phyloP scores from a whole-genome alignment of 345 rosid genomes.

The Salix dunnii region DNA sequence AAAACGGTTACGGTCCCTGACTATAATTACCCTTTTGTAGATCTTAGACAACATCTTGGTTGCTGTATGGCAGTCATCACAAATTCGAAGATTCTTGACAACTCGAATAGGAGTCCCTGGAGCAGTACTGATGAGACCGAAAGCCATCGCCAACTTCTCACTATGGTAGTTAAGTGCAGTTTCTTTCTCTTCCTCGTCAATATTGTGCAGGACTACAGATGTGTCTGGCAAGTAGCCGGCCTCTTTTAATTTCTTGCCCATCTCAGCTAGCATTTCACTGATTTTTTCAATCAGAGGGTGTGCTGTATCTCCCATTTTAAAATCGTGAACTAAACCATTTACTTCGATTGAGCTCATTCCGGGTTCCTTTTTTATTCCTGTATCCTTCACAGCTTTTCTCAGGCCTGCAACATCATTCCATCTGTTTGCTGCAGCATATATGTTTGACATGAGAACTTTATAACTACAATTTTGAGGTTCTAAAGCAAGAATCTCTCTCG shows the following conservation, averaged over 20 bases:
- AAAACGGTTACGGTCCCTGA: slow-evolving; percentile 33
- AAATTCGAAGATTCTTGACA: slow-evolving; percentile 33
- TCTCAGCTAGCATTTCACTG: slow-evolving; percentile 21
- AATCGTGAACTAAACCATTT: slow-evolving; percentile 27
- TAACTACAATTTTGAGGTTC: slow-evolving; percentile 37
- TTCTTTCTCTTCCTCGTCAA: slow-evolving; percentile 31
- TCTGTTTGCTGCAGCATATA: slow-evolving; percentile 35
- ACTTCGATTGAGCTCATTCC: slow-evolving; percentile 42
- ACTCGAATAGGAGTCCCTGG: slow-evolving; percentile 19
- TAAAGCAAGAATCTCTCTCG: slow-evolving; percentile 22
- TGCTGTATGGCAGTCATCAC: slow-evolving; percentile 28
- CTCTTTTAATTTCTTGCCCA: slow-evolving; percentile 22
- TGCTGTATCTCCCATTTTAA: slow-evolving; percentile 25
- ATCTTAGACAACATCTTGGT: slow-evolving; percentile 33
- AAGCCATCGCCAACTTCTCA: slow-evolving; percentile 35
- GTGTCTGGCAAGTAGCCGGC: slow-evolving; percentile 30
- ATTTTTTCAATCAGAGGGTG: slow-evolving; percentile 25
- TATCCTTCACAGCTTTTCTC: slow-evolving; percentile 30
- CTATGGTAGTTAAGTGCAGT: slow-evolving; percentile 22
- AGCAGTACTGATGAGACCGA: slow-evolving; percentile 29
- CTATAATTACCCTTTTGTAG: slow-evolving; percentile 22
- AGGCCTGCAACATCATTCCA: slow-evolving; percentile 42
- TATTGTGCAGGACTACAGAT: slow-evolving; percentile 15
- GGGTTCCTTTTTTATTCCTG: slow-evolving; percentile 35
- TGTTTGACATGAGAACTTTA: slow-evolving; percentile 36